Conservation (phyloP, 2,329 filamentous ascomycete genomes). For the Aspergillus fumigatus region DNA sequence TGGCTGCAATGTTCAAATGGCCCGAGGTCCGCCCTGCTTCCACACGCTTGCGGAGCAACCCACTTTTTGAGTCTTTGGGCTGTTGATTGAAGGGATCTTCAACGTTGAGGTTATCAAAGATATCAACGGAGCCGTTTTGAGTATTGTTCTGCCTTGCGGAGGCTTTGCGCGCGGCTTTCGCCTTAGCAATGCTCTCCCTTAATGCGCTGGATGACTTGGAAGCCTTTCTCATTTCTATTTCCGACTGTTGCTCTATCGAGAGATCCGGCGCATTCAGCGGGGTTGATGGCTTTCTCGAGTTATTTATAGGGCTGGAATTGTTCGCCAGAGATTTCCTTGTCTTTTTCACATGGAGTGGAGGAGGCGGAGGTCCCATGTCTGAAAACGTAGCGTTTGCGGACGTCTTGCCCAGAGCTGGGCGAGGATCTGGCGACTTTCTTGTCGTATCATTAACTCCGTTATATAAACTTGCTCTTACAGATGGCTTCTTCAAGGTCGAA, state of each 20-base stretch:
- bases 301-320: constrained; percentile 27
- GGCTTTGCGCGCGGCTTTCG: constrained; percentile 73
- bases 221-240: constrained; percentile 38
- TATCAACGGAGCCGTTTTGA: constrained; percentile 14
- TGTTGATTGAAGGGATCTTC: constrained; percentile 55
- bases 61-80: constrained; percentile 56
- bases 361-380: constrained; percentile 25
- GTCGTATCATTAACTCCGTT: constrained; percentile 47
- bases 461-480: constrained; percentile 17
- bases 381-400: constrained; percentile 52
- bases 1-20: constrained; percentile 79
- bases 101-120: constrained; percentile 47
- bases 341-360: constrained; percentile 38
- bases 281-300: constrained; percentile 29
- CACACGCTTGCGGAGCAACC: constrained; percentile 68
- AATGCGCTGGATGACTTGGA: constrained; percentile 73
- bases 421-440: constrained; percentile 46
- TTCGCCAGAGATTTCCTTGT: constrained; percentile 32
- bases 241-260: constrained; percentile 24
- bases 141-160: constrained; percentile 27
- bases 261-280: constrained; percentile 27
- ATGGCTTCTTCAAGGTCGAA: constrained; percentile 20
- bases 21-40: constrained; percentile 70
- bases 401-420: constrained; percentile 51
- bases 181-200: constrained; percentile 87